These are phyloP conservation scores for Hypsizygus marmoreus DNA, from an alignment of 768 basidiomycete species.

Conservation along the genomic window DNA sequence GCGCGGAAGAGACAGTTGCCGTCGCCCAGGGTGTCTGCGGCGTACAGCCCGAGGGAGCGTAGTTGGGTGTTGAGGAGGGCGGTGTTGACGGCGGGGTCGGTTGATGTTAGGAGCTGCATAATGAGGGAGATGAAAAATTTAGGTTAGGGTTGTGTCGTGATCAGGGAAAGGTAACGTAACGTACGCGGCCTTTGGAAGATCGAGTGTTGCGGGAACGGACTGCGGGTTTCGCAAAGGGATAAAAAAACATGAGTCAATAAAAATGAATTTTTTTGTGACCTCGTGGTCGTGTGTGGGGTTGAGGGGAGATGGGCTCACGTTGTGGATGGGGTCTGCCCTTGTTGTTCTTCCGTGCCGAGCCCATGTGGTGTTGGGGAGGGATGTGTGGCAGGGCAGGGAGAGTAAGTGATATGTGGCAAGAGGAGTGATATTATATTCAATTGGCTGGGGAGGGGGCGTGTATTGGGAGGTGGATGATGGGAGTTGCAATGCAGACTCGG, in stretches of 20 bases:
- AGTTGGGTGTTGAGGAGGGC: constrained; percentile 69
- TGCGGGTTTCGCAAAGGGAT: constrained; percentile 17
- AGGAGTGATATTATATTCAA: too few relatives aligned
- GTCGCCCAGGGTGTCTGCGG: constrained; percentile 84
- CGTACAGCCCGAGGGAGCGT: constrained; percentile 77
- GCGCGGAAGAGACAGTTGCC: constrained; percentile 95
- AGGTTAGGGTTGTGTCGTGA: constrained; percentile 27
- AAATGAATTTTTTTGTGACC: constrained; percentile 18
- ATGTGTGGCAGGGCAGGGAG: constrained; percentile 4
- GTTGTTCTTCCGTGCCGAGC: constrained; percentile 16
- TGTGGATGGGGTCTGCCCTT: constrained; percentile 14
- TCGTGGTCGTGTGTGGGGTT: constrained; percentile 3
- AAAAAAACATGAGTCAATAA: constrained; percentile 9
- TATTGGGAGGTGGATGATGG: constrained; percentile 14
- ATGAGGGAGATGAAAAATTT: constrained; percentile 28
- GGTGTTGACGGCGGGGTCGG: constrained; percentile 16
- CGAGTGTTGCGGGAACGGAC: constrained; percentile 42
- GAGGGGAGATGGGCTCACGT: constrained; percentile 8
- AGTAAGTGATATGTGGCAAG: constrained; percentile 4
- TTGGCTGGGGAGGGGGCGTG: too few relatives aligned
- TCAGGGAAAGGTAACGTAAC: constrained; percentile 25
- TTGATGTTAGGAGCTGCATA: constrained; percentile 37
- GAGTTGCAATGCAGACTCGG: neutral
- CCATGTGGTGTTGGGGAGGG: constrained; percentile 11
- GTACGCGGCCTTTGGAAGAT: constrained; percentile 41